These are phyloP conservation scores for Cryphonectria carpinicola DNA, from an alignment of 2,329 filamentous ascomycete genomes.

Conservation along the genomic window DNA sequence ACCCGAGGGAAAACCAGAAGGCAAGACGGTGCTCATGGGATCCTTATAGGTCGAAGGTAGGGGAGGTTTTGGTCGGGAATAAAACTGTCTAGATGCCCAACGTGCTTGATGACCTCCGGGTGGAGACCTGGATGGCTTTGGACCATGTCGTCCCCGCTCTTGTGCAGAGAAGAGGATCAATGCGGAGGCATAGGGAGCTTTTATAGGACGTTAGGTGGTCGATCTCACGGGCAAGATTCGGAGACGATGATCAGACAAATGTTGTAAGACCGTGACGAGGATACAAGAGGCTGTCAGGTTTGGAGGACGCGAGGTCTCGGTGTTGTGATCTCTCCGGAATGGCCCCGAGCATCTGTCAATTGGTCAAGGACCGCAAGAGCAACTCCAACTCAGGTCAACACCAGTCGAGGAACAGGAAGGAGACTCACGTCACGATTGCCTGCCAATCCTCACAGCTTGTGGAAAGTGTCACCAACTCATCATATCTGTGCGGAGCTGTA, in stretches of 20 bases:
- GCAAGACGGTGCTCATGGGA: constrained; percentile 28
- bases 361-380: not conserved
- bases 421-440: not conserved
- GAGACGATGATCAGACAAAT: not conserved
- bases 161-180: not conserved
- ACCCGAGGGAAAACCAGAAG: constrained; percentile 18
- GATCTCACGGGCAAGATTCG: not conserved
- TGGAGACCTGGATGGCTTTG: not conserved
- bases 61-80: not conserved
- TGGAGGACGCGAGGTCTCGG: constrained; percentile 8
- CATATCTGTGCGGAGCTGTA: not conserved
- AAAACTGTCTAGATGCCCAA: not conserved
- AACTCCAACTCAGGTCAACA: not conserved
- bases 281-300: not conserved
- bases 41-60: not conserved
- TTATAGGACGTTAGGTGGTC: not conserved
- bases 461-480: not conserved
- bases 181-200: not conserved
- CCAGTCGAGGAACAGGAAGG: not conserved
- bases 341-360: not conserved
- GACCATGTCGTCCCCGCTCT: not conserved
- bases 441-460: not conserved
- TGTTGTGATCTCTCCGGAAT: not conserved
- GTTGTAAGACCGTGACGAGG: constrained; percentile 1
- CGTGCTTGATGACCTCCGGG: not conserved